Base-by-base conservation (phyloP, 2,329 filamentous ascomycete genomes). In the Sporothrix protearum region DNA sequence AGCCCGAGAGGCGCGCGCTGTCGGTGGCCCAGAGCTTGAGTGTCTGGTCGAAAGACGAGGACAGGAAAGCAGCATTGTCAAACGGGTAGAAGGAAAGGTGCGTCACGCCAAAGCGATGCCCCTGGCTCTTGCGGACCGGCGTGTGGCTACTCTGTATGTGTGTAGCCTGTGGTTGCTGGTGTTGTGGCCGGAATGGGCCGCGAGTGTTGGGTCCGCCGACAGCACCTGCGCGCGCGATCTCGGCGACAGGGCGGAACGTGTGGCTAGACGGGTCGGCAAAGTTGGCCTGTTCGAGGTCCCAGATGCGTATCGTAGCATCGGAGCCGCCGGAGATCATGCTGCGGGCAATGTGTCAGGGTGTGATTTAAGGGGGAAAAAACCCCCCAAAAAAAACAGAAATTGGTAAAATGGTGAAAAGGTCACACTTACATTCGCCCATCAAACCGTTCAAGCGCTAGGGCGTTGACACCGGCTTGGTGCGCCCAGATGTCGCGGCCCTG, bases 281-380 rank as follows among this genome's bases (percentile, higher is more conserved):
- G 83, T 83, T 14, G 78, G 79, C 83, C 67, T 86, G 82, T 77
- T 97, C 92, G 7, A 97, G 86, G 80, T 97, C 91, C 94, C 94
- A 97, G 61, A 97, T 82, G 75, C 90, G 92, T 77, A 97, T 88
- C 0, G 91, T 92, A 10, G 92, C 92, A 78, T 97, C 93, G 4
- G 92, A 91, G 39, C 94, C 94, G 3, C 93, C 95, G 0, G 94
- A 97, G 1, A 97, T 81, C 74, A 97, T 85, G 75, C 92, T 91
- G 76, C 5, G 3, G 30, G 10, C 19, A n/a, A 42, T 42, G 9
- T 3, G 51, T 73, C 19, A 73, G 67, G 39, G 9, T 3, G 6
- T 47, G 47, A 12, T 6, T 5, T 9, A 19, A 4, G 51, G n/a
- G n/a, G n/a, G n/a, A n/a, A n/a, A n/a, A n/a, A n/a, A n/a, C n/a